Conservation (phyloP, 139 green algal genomes). For the Chlamydomonas eustigma region DNA sequence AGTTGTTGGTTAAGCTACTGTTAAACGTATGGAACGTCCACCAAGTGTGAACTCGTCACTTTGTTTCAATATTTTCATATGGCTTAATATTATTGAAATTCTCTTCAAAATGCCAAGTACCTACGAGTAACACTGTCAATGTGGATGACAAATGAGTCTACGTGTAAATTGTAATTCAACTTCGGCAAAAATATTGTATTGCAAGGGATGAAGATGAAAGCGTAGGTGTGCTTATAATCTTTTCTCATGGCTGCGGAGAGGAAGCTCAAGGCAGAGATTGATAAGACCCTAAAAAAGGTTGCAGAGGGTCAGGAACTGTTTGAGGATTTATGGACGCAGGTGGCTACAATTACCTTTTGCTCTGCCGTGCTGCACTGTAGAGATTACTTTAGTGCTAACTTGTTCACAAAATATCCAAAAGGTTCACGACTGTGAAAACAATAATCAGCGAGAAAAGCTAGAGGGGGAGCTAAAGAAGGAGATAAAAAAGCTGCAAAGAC, state of each 20-base stretch:
- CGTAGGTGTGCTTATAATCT: too few relatives aligned
- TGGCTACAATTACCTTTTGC: constrained; percentile 14
- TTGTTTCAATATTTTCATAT: too few relatives aligned
- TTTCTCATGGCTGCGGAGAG: constrained; percentile 12
- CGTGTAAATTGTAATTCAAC: too few relatives aligned
- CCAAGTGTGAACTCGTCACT: too few relatives aligned
- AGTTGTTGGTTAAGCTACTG: too few relatives aligned
- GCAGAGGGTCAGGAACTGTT: constrained; percentile 95
- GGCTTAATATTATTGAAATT: too few relatives aligned
- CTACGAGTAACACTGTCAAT: too few relatives aligned
- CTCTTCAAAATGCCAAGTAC: too few relatives aligned
- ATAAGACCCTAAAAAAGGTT: constrained; percentile 92
- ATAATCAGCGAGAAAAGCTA: constrained; percentile 92
- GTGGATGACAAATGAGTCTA: too few relatives aligned
- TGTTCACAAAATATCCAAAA: constrained; percentile 35
- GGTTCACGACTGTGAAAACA: constrained; percentile 88
- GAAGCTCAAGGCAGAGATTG: constrained; percentile 87
- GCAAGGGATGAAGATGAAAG: too few relatives aligned
- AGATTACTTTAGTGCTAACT: background rate
- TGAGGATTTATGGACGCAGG: constrained; percentile 94
- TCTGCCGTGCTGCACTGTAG: background rate
- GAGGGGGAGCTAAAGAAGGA: constrained; percentile 98
- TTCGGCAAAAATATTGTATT: too few relatives aligned
- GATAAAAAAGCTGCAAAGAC: constrained; percentile 99
- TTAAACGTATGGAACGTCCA: too few relatives aligned